Percentiles rank a stretch among this genome's conserved stretches.
Evolutionary conservation across 73 alveolate genomes (phyloP).

Genomic region (Paramecium sonneborni): DNA sequence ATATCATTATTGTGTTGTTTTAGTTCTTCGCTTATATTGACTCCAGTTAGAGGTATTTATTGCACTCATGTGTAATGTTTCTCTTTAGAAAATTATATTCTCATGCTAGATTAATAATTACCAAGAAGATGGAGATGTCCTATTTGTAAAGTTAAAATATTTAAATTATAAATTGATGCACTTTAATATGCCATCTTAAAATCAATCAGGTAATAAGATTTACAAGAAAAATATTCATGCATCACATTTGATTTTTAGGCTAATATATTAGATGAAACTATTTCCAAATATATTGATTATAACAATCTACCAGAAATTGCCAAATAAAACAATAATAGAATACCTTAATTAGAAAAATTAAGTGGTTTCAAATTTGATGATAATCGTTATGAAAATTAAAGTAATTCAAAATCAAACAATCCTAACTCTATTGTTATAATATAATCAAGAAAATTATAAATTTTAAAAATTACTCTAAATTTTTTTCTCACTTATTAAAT

Average conservation of each 20-base stretch:
- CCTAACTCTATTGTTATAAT: background rate
- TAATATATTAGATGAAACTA: background rate
- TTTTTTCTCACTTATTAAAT: too few species aligned
- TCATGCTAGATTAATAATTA: background rate
- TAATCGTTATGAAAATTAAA: background rate
- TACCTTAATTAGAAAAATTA: background rate
- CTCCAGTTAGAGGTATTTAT: slow-evolving; percentile 52
- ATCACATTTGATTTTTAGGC: background rate
- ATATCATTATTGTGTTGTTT: background rate
- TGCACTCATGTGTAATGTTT: slow-evolving; percentile 37
- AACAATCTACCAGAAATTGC: background rate
- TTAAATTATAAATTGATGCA: slow-evolving; percentile 35
- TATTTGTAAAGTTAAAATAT: background rate
- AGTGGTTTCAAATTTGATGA: background rate
- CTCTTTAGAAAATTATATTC: background rate
- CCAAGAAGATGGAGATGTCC: slow-evolving; percentile 51
- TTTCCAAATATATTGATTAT: background rate
- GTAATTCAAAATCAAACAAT: background rate
- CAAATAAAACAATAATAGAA: background rate
- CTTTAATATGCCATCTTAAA: background rate
- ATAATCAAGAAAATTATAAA: background rate
- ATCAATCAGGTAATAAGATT: background rate
- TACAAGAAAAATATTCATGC: background rate
- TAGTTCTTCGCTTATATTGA: background rate
- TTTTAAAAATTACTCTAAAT: background rate